Base-by-base conservation (phyloP, 805 yeast genomes). In the Metschnikowia baotianmanensis region DNA sequence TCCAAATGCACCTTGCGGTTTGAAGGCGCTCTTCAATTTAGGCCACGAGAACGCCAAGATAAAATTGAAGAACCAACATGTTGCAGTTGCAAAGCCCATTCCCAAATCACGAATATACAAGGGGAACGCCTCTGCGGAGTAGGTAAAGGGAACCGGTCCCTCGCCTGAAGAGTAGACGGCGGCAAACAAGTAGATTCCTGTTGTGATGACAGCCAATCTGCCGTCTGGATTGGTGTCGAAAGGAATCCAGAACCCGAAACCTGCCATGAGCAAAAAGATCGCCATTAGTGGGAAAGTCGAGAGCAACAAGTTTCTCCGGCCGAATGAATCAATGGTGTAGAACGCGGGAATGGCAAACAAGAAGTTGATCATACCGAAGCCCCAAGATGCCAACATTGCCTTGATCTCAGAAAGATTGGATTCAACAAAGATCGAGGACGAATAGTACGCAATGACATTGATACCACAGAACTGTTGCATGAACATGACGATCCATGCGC, bases 391-490 rank as follows among this genome's bases (percentile, higher is more conserved):
- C 51, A 83, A 65, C 56, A 87, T 62, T 0, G 95, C 81, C 43
- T 76, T 71, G 46, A 76, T 69, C 46, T 75, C 78, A 29, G 76
- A 62, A 62, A 83, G 81, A 31, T 83, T 84, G 17, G 89, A 78
- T 42, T 80, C 74, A 17, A 73, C 61, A 64, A 87, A 87, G 43
- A 87, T 86, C 8, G 84, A 72, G 0, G 93, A 82, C 1, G 91
- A 83, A 62, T 85, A 87, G 64, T 86, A 84, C 15, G 95, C 91
- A 63, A 87, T 86, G 38, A 86, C 91, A 56, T 87, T 87, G 60
- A 87, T 78, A 52, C 96, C 96, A 65, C 95, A 87, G 67, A 86
- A 84, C 61, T 87, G 95, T 67, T 87, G 96, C 87, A 83, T 83
- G 57, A 86, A 84, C 80, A 88, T 87, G 45, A 82, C 87, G 48